Conservation (phyloP, 1,284 basidiomycete genomes). For the Caloboletus firmus region DNA sequence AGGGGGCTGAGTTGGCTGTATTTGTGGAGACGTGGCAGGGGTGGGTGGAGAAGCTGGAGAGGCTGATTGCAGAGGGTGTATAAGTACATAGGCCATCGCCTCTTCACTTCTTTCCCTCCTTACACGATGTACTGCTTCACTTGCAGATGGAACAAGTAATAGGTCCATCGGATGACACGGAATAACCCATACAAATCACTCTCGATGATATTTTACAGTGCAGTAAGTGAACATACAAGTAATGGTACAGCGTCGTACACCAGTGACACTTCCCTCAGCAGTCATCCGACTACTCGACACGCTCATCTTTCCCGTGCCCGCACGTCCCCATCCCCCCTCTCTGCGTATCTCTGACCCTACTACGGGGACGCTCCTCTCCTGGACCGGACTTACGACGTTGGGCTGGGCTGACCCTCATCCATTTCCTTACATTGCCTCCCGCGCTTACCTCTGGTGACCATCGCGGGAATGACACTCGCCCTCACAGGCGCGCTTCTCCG, state of each 20-base stretch:
- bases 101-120: not conserved
- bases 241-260: not conserved
- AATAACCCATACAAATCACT: not conserved
- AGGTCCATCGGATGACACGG: not conserved
- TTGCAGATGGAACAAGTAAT: not conserved
- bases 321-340: no score
- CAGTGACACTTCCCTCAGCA: not conserved
- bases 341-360: no score
- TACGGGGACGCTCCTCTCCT: no score
- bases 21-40: slow-evolving; percentile 89
- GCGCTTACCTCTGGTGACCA: no score
- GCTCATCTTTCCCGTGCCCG: no score
- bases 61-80: slow-evolving; percentile 65
- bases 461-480: no score
- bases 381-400: no score
- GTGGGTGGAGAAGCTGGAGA: slow-evolving; percentile 79
- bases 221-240: not conserved
- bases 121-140: not conserved
- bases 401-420: no score
- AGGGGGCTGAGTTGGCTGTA: slow-evolving; percentile 89
- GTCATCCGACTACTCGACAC: no score
- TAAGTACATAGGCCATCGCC: slow-evolving; percentile 32
- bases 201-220: not conserved
- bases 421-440: no score
- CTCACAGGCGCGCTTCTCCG: no score